phyloP scores from a whole-genome alignment of 2,329 filamentous ascomycete species.

The Penicillium palitans region DNA sequence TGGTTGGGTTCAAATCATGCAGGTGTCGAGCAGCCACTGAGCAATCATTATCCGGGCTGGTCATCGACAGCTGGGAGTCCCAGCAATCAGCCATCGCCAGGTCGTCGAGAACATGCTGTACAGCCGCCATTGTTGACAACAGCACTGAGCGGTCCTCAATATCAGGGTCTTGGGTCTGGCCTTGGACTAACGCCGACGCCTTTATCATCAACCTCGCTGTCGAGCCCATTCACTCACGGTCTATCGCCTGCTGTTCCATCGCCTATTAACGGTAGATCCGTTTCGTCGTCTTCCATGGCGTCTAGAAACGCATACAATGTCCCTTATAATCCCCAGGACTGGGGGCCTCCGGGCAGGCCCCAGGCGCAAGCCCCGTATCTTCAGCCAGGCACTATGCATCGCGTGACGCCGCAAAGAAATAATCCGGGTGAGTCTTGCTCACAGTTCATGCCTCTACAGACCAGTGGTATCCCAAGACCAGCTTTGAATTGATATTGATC shows the following conservation, averaged over 20 bases:
- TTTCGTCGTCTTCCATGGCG: slow-evolving; percentile 46
- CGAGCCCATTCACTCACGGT: slow-evolving; percentile 45
- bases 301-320: slow-evolving; percentile 46
- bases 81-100: slow-evolving; percentile 38
- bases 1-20: slow-evolving; percentile 35
- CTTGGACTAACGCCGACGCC: slow-evolving; percentile 38
- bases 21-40: slow-evolving; percentile 35
- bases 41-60: slow-evolving; percentile 34
- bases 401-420: slow-evolving; percentile 29
- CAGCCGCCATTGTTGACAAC: slow-evolving; percentile 47
- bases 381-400: slow-evolving; percentile 32
- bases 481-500: slow-evolving; percentile 9
- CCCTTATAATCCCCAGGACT: slow-evolving; percentile 53
- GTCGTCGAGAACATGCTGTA: slow-evolving; percentile 45
- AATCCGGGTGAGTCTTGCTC: slow-evolving; percentile 34
- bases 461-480: background rate
- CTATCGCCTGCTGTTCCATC: slow-evolving; percentile 41
- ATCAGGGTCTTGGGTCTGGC: slow-evolving; percentile 34
- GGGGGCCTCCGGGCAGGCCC: slow-evolving; percentile 43
- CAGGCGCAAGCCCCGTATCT: slow-evolving; percentile 32
- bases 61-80: slow-evolving; percentile 31
- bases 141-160: slow-evolving; percentile 40
- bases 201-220: slow-evolving; percentile 46
- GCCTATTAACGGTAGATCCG: slow-evolving; percentile 36
- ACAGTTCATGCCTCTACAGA: background rate